Conservation (phyloP, 495 filamentous ascomycete genomes). For the Extremus antarcticus region DNA sequence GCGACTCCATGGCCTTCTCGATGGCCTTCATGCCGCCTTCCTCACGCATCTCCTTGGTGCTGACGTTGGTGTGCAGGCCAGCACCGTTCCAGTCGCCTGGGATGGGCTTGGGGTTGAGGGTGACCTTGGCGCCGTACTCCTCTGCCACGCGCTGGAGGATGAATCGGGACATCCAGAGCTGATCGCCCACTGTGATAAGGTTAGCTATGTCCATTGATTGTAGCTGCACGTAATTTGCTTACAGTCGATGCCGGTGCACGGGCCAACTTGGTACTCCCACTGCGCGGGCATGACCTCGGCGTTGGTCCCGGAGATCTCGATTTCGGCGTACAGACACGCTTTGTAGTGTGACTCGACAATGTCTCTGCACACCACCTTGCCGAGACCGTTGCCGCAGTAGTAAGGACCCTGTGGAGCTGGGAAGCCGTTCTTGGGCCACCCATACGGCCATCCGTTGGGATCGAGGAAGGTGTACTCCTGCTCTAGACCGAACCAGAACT, state of each 20-base stretch:
- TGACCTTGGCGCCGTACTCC: conserved; percentile 93
- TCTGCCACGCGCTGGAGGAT: conserved; percentile 93
- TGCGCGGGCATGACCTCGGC: conserved; percentile 98
- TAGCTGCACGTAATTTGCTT: too few species aligned
- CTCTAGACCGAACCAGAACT: conserved; percentile 97
- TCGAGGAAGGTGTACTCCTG: conserved; percentile 96
- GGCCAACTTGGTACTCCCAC: conserved; percentile 99
- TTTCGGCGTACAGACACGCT: conserved; percentile 80
- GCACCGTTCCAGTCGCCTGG: conserved; percentile 99
- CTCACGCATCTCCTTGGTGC: conserved; percentile 70
- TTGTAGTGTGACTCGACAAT: conserved; percentile 98
- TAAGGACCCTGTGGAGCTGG: conserved; percentile 95
- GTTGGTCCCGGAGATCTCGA: conserved; percentile 97
- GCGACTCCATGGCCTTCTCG: conserved; percentile 76
- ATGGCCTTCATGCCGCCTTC: conserved; percentile 94
- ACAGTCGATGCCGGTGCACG: conserved; percentile 81
- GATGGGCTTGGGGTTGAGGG: conserved; percentile 95
- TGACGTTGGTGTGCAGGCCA: conserved; percentile 95
- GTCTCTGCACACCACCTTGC: conserved; percentile 96
- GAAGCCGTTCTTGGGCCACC: conserved; percentile 94
- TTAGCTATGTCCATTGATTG: conserved; percentile 14
- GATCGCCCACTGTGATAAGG: conserved; percentile 64
- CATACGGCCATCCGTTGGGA: conserved; percentile 74
- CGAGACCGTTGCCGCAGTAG: conserved; percentile 97
- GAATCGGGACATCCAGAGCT: conserved; percentile 96